Conservation (phyloP, 345 rosid genomes). For the Jatropha curcas region DNA sequence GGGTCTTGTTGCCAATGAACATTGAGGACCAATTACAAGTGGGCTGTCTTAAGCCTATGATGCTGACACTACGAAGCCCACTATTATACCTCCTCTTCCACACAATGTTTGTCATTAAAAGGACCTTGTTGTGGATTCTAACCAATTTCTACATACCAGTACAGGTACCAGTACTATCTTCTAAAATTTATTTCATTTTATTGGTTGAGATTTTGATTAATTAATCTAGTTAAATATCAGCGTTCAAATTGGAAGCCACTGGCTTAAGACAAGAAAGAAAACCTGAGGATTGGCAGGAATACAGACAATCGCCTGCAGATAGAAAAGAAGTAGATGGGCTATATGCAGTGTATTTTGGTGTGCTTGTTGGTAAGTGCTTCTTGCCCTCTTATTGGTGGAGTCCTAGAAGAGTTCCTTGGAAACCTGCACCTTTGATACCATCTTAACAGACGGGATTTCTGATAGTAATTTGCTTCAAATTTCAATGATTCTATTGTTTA, state of each 20-base stretch:
- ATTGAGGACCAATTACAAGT: conserved; percentile 68
- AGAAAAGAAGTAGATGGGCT: conserved; percentile 65
- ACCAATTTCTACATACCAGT: conserved; percentile 64
- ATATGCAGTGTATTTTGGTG: conserved; percentile 70
- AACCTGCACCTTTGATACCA: conserved; percentile 67
- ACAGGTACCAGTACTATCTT: conserved; percentile 37
- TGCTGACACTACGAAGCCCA: conserved; percentile 41
- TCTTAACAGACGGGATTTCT: conserved; percentile 60
- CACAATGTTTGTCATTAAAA: conserved; percentile 66
- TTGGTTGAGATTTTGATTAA: no score
- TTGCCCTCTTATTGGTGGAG: conserved; percentile 80
- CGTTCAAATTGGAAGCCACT: conserved; percentile 73
- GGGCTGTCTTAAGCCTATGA: conserved; percentile 63
- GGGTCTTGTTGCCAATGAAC: conserved; percentile 77
- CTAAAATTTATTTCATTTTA: no score
- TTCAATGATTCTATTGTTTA: no score
- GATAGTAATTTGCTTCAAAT: no score
- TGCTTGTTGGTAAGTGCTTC: conserved; percentile 66
- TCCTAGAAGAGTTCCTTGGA: conserved; percentile 66
- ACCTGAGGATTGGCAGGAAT: conserved; percentile 46
- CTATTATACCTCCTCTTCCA: conserved; percentile 63
- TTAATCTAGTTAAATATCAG: not conserved
- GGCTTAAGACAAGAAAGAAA: conserved; percentile 54
- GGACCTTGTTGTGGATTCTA: conserved; percentile 68
- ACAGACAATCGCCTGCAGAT: conserved; percentile 48